Base-by-base conservation (phyloP, 2,329 filamentous ascomycete genomes). In the Penicillium sp. region DNA sequence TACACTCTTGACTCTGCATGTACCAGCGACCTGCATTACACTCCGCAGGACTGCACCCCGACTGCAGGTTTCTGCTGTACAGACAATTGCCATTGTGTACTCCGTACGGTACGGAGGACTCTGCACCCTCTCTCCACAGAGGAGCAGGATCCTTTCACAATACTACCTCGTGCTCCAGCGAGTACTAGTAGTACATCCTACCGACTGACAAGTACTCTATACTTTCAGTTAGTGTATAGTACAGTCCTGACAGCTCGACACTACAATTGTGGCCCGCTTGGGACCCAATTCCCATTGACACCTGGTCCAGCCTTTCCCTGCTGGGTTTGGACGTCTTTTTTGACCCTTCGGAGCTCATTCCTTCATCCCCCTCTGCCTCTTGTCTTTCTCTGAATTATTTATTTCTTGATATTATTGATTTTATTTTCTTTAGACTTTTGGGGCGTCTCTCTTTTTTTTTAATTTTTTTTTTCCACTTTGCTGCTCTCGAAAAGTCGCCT, bases 41-140 rank as follows among this genome's bases (percentile, higher is more conserved):
- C 8, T 33, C 28, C 10, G 30, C 4, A 33, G 16, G 46, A 46
- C 42, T 19, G 28, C 35, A 30, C 46, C 46, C 16, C 26, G n/a
- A 13, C 33, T 33, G 16, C 49, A 2, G 6, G 49, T 35, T 35
- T n/a, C 22, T 13, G 28, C 48, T 52, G 49, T 19, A 19, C 26
- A 28, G 6, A 55, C 52, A 43, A 45, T 62, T 46, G 52, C 55
- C 60, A 65, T 66, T 59, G 60, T 64, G 52, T 55, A 40, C 56
- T 58, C 57, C 49, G 57, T 62, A 11, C 19, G 19, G 19, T 22
- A 22, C 19, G 19, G 19, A 22, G 19, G 19, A 22, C 19, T 22
- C 19, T 22, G 19, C 19, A 22, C 19, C 58, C 19, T 19, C 11
- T n/a, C 2, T 42, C 38, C 16, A 5, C 38, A 13, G 35, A 37